Percentiles rank a stretch among this genome's conserved stretches.
Conservation (phyloP, 169 alveolate species). For the Babesia microti region DNA sequence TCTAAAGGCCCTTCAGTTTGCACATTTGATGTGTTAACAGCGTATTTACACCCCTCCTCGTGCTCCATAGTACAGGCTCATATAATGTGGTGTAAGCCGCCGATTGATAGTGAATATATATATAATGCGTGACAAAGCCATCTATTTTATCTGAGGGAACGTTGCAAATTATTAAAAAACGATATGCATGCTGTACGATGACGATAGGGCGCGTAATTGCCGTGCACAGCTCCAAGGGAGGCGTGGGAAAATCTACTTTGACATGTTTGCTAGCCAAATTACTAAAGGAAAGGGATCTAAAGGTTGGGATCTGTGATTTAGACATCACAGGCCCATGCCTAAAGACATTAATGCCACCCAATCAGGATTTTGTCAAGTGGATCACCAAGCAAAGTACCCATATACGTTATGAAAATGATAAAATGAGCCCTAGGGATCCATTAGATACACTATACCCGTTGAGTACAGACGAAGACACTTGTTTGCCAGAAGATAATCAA, state of each 20-base stretch:
- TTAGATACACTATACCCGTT: not conserved
- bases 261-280: slow-evolving; percentile 88
- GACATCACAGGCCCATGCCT: slow-evolving; percentile 94
- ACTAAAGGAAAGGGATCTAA: slow-evolving; percentile 68
- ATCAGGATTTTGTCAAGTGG: slow-evolving; percentile 48
- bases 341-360: slow-evolving; percentile 78
- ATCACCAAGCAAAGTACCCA: slow-evolving; percentile 5
- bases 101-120: too few relatives aligned
- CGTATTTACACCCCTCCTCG: too few relatives aligned
- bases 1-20: too few relatives aligned
- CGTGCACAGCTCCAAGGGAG: slow-evolving; percentile 93
- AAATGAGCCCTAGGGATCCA: not conserved
- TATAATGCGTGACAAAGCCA: too few relatives aligned
- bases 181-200: too few relatives aligned
- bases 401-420: slow-evolving; percentile 17
- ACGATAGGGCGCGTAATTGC: slow-evolving; percentile 26
- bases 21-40: too few relatives aligned
- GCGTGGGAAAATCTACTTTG: slow-evolving; percentile 99
- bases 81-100: too few relatives aligned
- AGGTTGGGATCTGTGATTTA: slow-evolving; percentile 89
- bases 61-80: too few relatives aligned
- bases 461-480: not conserved
- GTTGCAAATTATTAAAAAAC: too few relatives aligned
- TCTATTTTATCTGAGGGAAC: too few relatives aligned
- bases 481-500: slow-evolving; percentile 1